These are phyloP conservation scores for Gremmenia infestans DNA, from an alignment of 2,329 filamentous ascomycete species.

Conservation along the genomic window DNA sequence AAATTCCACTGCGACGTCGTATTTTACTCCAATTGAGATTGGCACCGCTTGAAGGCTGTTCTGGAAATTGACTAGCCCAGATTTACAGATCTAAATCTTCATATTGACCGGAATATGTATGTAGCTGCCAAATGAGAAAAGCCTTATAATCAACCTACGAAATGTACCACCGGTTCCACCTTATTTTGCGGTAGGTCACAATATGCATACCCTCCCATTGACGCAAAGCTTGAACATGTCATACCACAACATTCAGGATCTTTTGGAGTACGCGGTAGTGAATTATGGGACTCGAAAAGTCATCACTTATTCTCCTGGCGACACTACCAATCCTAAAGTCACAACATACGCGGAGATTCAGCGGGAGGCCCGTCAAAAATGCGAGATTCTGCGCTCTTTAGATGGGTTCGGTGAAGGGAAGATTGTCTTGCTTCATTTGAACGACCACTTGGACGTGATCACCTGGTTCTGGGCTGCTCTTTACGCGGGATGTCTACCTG, in stretches of 20 bases:
- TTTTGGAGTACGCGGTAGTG: neutral
- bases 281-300: neutral
- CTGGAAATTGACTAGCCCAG: too few species aligned
- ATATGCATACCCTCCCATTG: neutral
- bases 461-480: conserved; percentile 38
- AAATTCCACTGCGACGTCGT: too few species aligned
- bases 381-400: neutral
- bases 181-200: too few species aligned
- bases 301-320: neutral
- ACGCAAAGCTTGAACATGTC: neutral
- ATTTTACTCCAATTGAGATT: too few species aligned
- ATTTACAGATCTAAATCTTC: too few species aligned
- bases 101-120: too few species aligned
- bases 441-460: conserved; percentile 34
- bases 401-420: neutral
- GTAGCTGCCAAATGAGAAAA: too few species aligned
- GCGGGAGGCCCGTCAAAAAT: neutral
- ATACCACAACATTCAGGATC: neutral
- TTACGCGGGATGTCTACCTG: conserved; percentile 33
- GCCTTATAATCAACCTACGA: too few species aligned
- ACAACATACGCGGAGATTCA: neutral
- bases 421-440: conserved; percentile 31
- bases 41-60: too few species aligned
- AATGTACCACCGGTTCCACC: too few species aligned
- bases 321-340: neutral